A percentile compares a stretch with the other conserved stretches of the same genome.
Evolutionary conservation across 352 stramenopile species (phyloP).

Genomic region (Globisporangium uncinulatum): DNA sequence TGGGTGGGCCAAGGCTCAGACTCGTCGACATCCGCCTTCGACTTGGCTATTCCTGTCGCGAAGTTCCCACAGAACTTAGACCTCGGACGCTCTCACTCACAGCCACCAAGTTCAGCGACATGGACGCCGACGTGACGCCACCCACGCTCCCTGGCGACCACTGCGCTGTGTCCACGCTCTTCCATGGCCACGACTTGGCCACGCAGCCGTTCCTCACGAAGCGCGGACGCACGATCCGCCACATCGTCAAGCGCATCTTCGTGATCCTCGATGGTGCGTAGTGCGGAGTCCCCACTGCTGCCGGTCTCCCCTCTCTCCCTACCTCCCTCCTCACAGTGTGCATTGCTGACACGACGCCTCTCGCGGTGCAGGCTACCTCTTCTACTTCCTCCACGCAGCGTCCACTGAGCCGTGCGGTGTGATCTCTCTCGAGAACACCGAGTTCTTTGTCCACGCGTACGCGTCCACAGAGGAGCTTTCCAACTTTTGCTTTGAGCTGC

Average conservation of each 20-base stretch:
- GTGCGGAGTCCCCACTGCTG: no score
- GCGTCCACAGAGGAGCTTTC: slow-evolving; percentile 43
- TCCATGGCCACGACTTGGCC: slow-evolving; percentile 57
- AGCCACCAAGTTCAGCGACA: not conserved
- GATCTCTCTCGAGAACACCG: slow-evolving; percentile 49
- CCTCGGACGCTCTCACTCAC: no score
- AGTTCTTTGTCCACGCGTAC: slow-evolving; percentile 75
- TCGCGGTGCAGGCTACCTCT: slow-evolving; percentile 45
- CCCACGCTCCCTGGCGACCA: not conserved
- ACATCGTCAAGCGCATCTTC: slow-evolving; percentile 69
- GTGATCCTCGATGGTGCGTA: slow-evolving; percentile 61
- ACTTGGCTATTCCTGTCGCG: no score
- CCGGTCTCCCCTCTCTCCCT: no score
- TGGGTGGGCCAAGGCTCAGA: no score
- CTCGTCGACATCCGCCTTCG: no score
- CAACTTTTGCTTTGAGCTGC: slow-evolving; percentile 76
- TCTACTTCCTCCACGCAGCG: slow-evolving; percentile 66
- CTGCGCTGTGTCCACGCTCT: slow-evolving; percentile 20
- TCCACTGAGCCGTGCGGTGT: slow-evolving; percentile 54
- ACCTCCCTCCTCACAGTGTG: not conserved
- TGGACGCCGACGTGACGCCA: not conserved
- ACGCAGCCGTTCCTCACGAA: slow-evolving; percentile 73
- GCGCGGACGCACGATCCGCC: slow-evolving; percentile 53
- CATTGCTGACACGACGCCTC: not conserved
- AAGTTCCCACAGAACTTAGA: no score